These are phyloP conservation scores for Geotrichum carabidarum DNA, from an alignment of 1,139 yeast species.

Conservation along the genomic window DNA sequence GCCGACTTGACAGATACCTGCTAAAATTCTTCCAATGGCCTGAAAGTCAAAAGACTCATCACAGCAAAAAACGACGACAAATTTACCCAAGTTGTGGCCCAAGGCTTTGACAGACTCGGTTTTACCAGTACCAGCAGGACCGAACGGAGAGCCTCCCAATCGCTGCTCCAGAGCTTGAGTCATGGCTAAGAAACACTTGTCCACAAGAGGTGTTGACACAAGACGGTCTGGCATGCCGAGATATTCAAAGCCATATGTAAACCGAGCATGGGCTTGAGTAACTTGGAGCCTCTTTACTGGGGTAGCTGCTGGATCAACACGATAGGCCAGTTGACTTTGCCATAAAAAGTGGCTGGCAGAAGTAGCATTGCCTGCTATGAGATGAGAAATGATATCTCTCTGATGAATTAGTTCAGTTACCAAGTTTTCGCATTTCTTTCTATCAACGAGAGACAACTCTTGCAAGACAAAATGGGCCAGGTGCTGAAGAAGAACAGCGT, in stretches of 20 bases:
- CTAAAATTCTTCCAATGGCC: slow-evolving; percentile 69
- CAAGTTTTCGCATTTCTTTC: slow-evolving; percentile 53
- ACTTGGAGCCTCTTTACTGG: slow-evolving; percentile 42
- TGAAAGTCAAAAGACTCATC: slow-evolving; percentile 84
- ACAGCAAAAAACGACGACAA: slow-evolving; percentile 84
- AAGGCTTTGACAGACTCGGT: slow-evolving; percentile 87
- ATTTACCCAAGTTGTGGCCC: slow-evolving; percentile 72
- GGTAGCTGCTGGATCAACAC: slow-evolving; percentile 37
- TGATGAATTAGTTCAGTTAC: slow-evolving; percentile 68
- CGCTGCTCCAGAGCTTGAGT: slow-evolving; percentile 68
- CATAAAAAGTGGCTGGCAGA: slow-evolving; percentile 40
- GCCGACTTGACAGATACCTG: slow-evolving; percentile 82
- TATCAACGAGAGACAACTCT: slow-evolving; percentile 36
- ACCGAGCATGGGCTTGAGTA: slow-evolving; percentile 49
- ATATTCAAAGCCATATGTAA: slow-evolving; percentile 76
- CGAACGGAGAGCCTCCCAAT: slow-evolving; percentile 88
- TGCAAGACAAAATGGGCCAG: slow-evolving; percentile 36
- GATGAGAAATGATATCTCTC: slow-evolving; percentile 39
- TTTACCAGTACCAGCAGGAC: slow-evolving; percentile 98
- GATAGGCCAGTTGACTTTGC: slow-evolving; percentile 53
- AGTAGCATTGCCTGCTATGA: slow-evolving; percentile 28
- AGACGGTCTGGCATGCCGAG: slow-evolving; percentile 70
- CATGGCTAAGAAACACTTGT: slow-evolving; percentile 61
- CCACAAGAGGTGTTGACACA: slow-evolving; percentile 72
- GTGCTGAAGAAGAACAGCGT: slow-evolving; percentile 26